Percentiles rank a stretch among this genome's conserved stretches.
Evolutionary conservation across 1,284 basidiomycete species (phyloP).

Genomic region (Apiotrichum gamsii): DNA sequence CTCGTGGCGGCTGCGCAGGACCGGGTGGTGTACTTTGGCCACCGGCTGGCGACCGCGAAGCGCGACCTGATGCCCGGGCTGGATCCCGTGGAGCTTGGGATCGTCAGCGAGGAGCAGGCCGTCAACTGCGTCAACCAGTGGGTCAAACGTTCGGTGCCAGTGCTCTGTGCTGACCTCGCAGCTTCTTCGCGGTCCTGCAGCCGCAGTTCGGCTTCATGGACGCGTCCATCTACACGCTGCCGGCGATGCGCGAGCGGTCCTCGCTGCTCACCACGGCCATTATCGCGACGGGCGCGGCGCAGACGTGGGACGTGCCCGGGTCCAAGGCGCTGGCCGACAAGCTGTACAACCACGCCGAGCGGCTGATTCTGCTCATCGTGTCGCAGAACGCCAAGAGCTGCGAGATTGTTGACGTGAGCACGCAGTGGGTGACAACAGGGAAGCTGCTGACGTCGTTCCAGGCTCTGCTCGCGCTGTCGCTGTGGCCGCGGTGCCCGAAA

Average conservation of each 20-base stretch:
- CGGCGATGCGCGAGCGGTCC: neutral
- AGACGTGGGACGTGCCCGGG: neutral
- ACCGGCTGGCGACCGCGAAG: slow-evolving; percentile 7
- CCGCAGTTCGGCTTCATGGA: slow-evolving; percentile 6
- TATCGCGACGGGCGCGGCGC: slow-evolving; percentile 2
- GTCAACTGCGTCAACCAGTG: neutral
- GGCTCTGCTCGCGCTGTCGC: neutral
- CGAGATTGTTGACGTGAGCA: slow-evolving; percentile 4
- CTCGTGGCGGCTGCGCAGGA: neutral
- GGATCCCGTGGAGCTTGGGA: neutral
- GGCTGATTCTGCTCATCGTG: slow-evolving; percentile 2
- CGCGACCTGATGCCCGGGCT: slow-evolving; percentile 6
- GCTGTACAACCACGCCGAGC: slow-evolving; percentile 3
- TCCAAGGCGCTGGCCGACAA: neutral
- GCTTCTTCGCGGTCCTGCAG: slow-evolving; percentile 1
- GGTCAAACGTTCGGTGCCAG: neutral
- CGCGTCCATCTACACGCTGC: slow-evolving; percentile 4
- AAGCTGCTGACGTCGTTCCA: no score
- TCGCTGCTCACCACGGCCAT: slow-evolving; percentile 5
- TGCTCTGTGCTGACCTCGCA: neutral
- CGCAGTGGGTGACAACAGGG: no score
- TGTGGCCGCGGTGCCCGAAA: slow-evolving; percentile 1
- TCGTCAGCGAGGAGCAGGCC: slow-evolving; percentile 4
- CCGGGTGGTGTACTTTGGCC: slow-evolving; percentile 1
- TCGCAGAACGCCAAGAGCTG: slow-evolving; percentile 3